phyloP scores from a whole-genome alignment of 2,329 filamentous ascomycete species.

The Diaporthe velutina region DNA sequence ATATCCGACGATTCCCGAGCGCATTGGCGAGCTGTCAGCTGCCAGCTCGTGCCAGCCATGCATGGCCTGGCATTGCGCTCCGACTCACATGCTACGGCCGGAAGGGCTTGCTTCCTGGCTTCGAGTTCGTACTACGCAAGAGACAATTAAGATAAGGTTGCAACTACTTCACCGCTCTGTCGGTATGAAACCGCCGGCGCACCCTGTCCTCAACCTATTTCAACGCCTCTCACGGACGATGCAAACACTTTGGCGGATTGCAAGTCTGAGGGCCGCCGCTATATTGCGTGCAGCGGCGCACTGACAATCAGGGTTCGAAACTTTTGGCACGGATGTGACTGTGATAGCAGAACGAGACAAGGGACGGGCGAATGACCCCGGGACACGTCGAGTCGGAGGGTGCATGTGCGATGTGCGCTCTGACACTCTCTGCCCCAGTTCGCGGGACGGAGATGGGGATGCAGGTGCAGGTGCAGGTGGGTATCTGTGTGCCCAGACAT shows the following conservation, averaged over 20 bases:
- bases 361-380: constrained; percentile 19
- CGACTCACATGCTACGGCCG: constrained; percentile 7
- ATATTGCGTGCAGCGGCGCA: constrained; percentile 15
- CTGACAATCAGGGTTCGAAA: not conserved
- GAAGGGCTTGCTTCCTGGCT: not conserved
- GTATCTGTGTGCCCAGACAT: constrained; percentile 27
- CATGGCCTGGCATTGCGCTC: not conserved
- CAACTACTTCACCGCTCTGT: constrained; percentile 25
- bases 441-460: constrained; percentile 21
- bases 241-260: constrained; percentile 27
- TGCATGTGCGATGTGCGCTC: constrained; percentile 22
- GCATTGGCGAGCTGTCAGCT: constrained; percentile 14
- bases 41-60: not conserved
- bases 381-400: constrained; percentile 21
- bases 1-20: not conserved
- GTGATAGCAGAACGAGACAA: constrained; percentile 17
- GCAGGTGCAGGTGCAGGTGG: constrained; percentile 14
- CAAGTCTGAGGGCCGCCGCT: constrained; percentile 16
- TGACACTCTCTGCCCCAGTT: constrained; percentile 22
- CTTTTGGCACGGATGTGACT: constrained; percentile 26
- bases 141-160: constrained; percentile 10
- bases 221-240: constrained; percentile 2
- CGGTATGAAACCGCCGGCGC: constrained; percentile 25
- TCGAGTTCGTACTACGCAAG: not conserved
- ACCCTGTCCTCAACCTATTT: not conserved